Percentiles rank a stretch among this genome's conserved stretches.
phyloP scores from a whole-genome alignment of 1,139 yeast species.

The Nakaseomyces nivariensis region DNA sequence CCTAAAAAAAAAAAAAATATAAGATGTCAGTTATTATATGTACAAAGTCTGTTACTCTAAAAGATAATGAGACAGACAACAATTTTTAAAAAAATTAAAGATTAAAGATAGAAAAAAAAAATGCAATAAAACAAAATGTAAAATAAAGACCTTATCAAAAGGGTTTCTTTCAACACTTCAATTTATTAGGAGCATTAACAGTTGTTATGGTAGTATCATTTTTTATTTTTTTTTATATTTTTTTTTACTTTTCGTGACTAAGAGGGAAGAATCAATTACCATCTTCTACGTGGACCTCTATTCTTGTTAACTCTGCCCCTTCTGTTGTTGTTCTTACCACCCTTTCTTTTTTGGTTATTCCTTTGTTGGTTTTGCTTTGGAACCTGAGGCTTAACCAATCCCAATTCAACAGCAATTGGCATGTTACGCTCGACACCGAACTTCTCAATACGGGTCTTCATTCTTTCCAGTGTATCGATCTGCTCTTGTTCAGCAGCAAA shows the following conservation, averaged over 20 bases:
- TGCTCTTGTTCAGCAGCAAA: conserved; percentile 56
- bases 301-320: conserved; percentile 4
- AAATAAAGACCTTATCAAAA: background rate
- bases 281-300: conserved; percentile 5
- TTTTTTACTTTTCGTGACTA: background rate
- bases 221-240: no score
- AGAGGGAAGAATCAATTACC: background rate
- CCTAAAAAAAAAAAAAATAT: background rate
- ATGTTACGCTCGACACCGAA: conserved; percentile 72
- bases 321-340: background rate
- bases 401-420: conserved; percentile 58
- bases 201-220: no score
- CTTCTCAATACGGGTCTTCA: conserved; percentile 64
- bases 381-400: conserved; percentile 30
- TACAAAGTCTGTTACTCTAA: background rate
- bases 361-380: conserved; percentile 4
- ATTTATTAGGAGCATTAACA: no score
- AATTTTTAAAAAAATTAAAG: no score
- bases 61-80: no score
- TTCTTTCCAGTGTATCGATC: conserved; percentile 40
- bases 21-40: background rate
- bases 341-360: conserved; percentile 5
- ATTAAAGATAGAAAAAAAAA: background rate
- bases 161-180: no score
- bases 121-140: background rate